A percentile compares a stretch with the other conserved stretches of the same genome.
Evolutionary conservation across 2,329 filamentous ascomycete genomes (phyloP).

Genomic region (Aspergillus sp.): DNA sequence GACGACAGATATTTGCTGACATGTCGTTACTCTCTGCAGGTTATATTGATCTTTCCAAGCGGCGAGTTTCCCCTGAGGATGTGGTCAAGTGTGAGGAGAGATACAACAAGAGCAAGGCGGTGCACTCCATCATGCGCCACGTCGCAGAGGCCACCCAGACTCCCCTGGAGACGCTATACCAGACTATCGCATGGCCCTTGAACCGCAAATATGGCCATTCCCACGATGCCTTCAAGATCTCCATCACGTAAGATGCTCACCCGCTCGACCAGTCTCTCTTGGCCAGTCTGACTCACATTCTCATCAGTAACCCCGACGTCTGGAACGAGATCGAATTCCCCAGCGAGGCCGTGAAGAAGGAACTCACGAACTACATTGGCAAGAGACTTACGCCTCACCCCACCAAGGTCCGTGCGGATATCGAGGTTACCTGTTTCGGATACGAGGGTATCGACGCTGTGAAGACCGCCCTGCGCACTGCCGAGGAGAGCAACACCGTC

Average conservation of each 20-base stretch:
- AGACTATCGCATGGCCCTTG: conserved; percentile 92
- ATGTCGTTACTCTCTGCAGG: conserved; percentile 45
- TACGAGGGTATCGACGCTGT: conserved; percentile 99
- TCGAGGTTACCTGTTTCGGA: conserved; percentile 91
- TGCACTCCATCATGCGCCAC: conserved; percentile 98
- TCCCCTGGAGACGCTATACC: conserved; percentile 92
- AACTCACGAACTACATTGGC: conserved; percentile 91
- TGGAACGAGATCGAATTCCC: conserved; percentile 93
- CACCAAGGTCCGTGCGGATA: conserved; percentile 97
- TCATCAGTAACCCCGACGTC: conserved; percentile 78
- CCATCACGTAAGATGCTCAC: conserved; percentile 73
- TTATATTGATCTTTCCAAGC: conserved; percentile 98
- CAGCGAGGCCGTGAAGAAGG: conserved; percentile 78
- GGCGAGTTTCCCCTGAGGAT: conserved; percentile 94
- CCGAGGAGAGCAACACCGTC: conserved; percentile 86
- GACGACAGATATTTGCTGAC: conserved; percentile 18
- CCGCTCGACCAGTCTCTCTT: not conserved
- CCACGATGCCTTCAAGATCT: conserved; percentile 97
- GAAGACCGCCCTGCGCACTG: conserved; percentile 85
- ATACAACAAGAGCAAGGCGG: conserved; percentile 99
- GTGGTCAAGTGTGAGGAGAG: conserved; percentile 98
- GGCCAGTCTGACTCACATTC: conserved; percentile 10
- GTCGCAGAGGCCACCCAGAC: conserved; percentile 95
- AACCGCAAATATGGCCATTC: conserved; percentile 97
- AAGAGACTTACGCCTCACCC: conserved; percentile 96